A percentile compares a stretch with the other conserved stretches of the same genome.
Evolutionary conservation across 1,284 basidiomycete genomes (phyloP).

Genomic region (Leccinum subrobustum): DNA sequence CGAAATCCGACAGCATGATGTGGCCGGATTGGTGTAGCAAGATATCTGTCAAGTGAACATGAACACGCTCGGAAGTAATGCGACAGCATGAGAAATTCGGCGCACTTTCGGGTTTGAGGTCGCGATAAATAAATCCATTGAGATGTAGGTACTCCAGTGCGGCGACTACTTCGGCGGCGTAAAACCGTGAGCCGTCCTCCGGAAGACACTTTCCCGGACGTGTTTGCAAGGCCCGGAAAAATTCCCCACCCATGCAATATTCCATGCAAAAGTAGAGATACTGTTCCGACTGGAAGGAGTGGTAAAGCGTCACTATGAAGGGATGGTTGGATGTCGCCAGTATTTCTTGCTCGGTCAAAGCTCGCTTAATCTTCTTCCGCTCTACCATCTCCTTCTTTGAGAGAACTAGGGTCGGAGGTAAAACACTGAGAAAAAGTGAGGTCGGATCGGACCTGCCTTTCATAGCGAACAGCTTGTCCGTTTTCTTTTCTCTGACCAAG

Average conservation of each 20-base stretch:
- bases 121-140: conserved; percentile 99
- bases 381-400: conserved; percentile 99
- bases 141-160: conserved; percentile 98
- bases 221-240: conserved; percentile 95
- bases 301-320: conserved; percentile 96
- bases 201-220: conserved; percentile 93
- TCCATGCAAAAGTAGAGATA: conserved; percentile 99
- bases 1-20: conserved; percentile 99
- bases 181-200: conserved; percentile 96
- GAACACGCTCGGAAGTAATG: conserved; percentile 10
- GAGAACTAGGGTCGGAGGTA: conserved; percentile 62
- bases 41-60: conserved; percentile 66
- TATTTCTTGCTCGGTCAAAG: conserved; percentile 95
- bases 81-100: conserved; percentile 20
- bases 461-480: conserved; percentile 91
- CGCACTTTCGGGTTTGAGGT: conserved; percentile 99
- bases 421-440: conserved; percentile 26
- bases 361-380: conserved; percentile 96
- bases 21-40: conserved; percentile 98
- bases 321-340: conserved; percentile 95
- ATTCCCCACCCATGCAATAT: conserved; percentile 99
- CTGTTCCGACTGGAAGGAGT: conserved; percentile 97
- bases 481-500: conserved; percentile 94
- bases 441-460: conserved; percentile 63
- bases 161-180: conserved; percentile 97